Evolutionary conservation across 2,329 filamentous ascomycete species (phyloP).

Genomic region (Fusarium aywerte): DNA sequence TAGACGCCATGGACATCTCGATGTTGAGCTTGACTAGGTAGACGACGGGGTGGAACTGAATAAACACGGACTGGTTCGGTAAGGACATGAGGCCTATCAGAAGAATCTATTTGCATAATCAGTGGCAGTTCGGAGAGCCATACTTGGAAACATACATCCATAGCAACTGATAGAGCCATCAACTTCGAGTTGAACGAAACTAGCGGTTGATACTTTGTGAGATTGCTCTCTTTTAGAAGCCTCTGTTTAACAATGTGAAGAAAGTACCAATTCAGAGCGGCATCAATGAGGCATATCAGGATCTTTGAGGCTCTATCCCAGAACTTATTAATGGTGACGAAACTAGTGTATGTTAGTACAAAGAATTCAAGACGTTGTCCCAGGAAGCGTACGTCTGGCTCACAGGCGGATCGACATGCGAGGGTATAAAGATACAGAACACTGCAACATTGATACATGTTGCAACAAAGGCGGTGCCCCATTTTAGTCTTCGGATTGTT

Average conservation of each 20-base stretch:
- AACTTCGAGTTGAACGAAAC: conserved; percentile 62
- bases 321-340: conserved; percentile 58
- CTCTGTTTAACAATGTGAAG: conserved; percentile 58
- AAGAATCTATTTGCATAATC: conserved; percentile 3
- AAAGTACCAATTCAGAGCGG: conserved; percentile 64
- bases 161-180: conserved; percentile 60
- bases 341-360: conserved; percentile 27
- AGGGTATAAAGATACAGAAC: conserved; percentile 65
- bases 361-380: rapidly evolving
- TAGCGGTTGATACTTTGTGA: conserved; percentile 62
- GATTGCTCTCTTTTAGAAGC: conserved; percentile 58
- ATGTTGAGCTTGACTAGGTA: conserved; percentile 66
- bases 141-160: conserved; percentile 54
- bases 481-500: conserved; percentile 57
- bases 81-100: conserved; percentile 52
- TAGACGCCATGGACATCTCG: conserved; percentile 64
- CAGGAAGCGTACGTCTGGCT: conserved; percentile 47
- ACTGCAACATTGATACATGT: conserved; percentile 63
- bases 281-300: conserved; percentile 62
- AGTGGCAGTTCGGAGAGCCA: rapidly evolving
- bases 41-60: conserved; percentile 63
- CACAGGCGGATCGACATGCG: conserved; percentile 54
- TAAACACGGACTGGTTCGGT: conserved; percentile 52
- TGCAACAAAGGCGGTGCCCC: conserved; percentile 57
- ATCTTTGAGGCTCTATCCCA: conserved; percentile 66